phyloP scores from a whole-genome alignment of 1,284 basidiomycete species.

The Sporisorium iseilematis-ciliati region DNA sequence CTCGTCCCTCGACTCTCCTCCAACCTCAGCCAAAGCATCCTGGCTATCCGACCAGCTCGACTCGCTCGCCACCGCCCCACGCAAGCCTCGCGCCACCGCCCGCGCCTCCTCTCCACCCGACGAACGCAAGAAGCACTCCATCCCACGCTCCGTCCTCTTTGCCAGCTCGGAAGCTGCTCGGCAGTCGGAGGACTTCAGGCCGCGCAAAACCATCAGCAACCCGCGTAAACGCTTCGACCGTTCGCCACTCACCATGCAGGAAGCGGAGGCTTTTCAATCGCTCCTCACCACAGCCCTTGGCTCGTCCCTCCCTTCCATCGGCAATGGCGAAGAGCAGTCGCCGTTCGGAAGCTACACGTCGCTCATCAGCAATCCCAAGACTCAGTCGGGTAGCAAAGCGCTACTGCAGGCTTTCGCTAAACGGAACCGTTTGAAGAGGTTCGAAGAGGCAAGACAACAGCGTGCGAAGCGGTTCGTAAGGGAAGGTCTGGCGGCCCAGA shows the following conservation, averaged over 20 bases:
- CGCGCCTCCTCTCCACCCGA: background rate
- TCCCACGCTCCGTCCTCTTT: conserved; percentile 48
- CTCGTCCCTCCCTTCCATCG: conserved; percentile 2
- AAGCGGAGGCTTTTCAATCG: conserved; percentile 44
- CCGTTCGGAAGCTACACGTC: conserved; percentile 47
- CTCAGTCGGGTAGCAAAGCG: conserved; percentile 21
- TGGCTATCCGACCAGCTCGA: conserved; percentile 47
- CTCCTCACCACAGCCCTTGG: conserved; percentile 40
- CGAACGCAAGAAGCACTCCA: conserved; percentile 14
- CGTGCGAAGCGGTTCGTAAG: conserved; percentile 26
- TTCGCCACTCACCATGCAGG: conserved; percentile 38
- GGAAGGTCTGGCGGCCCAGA: conserved; percentile 42
- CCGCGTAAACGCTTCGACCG: conserved; percentile 30
- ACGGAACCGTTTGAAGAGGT: conserved; percentile 28
- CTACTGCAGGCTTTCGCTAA: conserved; percentile 39
- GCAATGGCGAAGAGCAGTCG: conserved; percentile 8
- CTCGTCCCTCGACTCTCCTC: background rate
- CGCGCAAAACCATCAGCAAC: conserved; percentile 5
- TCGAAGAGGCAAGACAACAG: conserved; percentile 24
- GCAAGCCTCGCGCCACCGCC: conserved; percentile 5
- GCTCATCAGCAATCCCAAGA: conserved; percentile 31
- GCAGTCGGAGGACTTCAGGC: conserved; percentile 21
- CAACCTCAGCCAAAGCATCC: conserved; percentile 1
- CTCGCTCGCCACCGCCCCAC: conserved; percentile 21
- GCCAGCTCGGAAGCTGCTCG: conserved; percentile 30